Evolutionary conservation across 805 yeast genomes (phyloP).

Genomic region (Starmerella stellata): DNA sequence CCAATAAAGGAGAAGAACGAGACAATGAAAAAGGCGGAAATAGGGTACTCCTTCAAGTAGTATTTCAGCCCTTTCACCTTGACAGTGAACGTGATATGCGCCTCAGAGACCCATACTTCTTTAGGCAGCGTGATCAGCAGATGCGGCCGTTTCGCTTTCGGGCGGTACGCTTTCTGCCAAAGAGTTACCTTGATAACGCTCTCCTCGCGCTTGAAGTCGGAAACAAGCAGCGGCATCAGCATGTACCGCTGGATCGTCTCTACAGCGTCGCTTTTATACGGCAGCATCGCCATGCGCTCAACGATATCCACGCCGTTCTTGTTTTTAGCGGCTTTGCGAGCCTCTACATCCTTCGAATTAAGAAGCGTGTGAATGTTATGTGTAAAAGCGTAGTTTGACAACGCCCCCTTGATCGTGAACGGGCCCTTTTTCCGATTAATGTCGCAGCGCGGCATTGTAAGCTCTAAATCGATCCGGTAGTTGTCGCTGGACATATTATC

Average conservation of each 20-base stretch:
- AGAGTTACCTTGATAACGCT: conserved; percentile 16
- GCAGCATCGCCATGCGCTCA: conserved; percentile 20
- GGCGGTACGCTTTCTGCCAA: conserved; percentile 8
- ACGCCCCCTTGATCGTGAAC: conserved; percentile 19
- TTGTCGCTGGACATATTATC: conserved; percentile 9
- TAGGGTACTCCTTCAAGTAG: conserved; percentile 9
- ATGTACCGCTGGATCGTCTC: conserved; percentile 18
- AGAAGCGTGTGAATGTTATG: not conserved
- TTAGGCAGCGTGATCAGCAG: conserved; percentile 6
- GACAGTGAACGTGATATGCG: conserved; percentile 4
- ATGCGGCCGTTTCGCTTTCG: conserved; percentile 1
- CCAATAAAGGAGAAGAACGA: not conserved
- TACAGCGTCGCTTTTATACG: conserved; percentile 18
- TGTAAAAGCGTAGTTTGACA: conserved; percentile 10
- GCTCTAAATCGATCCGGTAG: conserved; percentile 18
- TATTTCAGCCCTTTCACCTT: conserved; percentile 10
- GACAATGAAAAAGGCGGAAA: conserved; percentile 8
- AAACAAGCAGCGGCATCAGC: conserved; percentile 19
- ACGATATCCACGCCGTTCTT: not conserved
- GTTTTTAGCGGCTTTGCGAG: not conserved
- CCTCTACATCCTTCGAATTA: not conserved
- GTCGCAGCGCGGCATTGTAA: conserved; percentile 21
- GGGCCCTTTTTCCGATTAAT: conserved; percentile 21
- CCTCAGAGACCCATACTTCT: conserved; percentile 5
- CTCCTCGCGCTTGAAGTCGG: conserved; percentile 18